These are phyloP conservation scores for Skeletonema menzelii DNA, from an alignment of 108 stramenopile species.

Conservation along the genomic window DNA sequence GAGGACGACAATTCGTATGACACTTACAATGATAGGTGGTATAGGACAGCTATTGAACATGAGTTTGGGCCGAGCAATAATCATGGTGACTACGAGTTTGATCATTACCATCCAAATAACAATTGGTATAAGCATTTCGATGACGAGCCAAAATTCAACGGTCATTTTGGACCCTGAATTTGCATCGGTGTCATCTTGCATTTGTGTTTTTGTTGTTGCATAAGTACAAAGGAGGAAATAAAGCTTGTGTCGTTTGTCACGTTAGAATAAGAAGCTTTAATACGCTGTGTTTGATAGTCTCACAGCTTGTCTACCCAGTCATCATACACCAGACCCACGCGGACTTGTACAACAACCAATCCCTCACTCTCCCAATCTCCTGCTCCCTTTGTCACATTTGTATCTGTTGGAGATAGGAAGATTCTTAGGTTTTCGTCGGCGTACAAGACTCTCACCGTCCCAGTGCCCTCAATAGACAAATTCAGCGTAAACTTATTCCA, in stretches of 20 bases:
- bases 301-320: conserved; percentile 32
- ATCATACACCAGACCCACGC: conserved; percentile 32
- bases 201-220: background rate
- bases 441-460: conserved; percentile 35
- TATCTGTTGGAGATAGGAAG: conserved; percentile 37
- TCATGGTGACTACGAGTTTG: background rate
- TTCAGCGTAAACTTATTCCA: conserved; percentile 19
- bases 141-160: conserved; percentile 3
- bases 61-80: background rate
- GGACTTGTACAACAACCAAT: conserved; percentile 42
- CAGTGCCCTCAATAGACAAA: conserved; percentile 31
- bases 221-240: background rate
- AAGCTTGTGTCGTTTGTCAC: background rate
- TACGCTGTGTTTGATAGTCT: background rate
- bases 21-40: conserved; percentile 7
- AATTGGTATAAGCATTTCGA: conserved; percentile 5
- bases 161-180: conserved; percentile 2
- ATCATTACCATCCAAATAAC: background rate
- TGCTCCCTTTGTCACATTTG: conserved; percentile 28
- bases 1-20: background rate
- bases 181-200: background rate
- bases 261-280: background rate
- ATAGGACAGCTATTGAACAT: background rate
- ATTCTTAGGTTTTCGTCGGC: conserved; percentile 36
- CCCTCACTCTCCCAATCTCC: conserved; percentile 39